Evolutionary conservation across 2,329 filamentous ascomycete genomes (phyloP).

Genomic region (Alternaria viburni): DNA sequence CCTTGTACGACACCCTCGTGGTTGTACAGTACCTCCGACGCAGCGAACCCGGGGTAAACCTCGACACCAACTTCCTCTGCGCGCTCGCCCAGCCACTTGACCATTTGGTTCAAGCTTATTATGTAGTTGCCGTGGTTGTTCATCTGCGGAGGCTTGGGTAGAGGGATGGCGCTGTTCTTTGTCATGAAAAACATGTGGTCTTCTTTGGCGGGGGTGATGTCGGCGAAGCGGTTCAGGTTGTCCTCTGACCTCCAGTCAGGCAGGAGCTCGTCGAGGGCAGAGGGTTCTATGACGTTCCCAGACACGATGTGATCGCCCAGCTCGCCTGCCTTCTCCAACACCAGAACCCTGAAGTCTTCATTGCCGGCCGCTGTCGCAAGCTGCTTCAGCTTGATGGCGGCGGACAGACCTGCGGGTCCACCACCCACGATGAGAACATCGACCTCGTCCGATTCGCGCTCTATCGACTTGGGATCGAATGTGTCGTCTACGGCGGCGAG

Average conservation of each 20-base stretch:
- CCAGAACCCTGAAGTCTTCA: conserved; percentile 90
- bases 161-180: conserved; percentile 74
- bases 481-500: conserved; percentile 49
- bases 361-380: conserved; percentile 93
- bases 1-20: conserved; percentile 87
- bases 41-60: conserved; percentile 94
- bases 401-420: conserved; percentile 90
- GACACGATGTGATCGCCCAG: conserved; percentile 94
- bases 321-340: conserved; percentile 95
- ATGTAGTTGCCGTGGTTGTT: conserved; percentile 98
- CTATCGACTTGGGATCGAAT: conserved; percentile 62
- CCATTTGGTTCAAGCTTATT: conserved; percentile 91
- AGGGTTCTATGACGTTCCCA: conserved; percentile 91
- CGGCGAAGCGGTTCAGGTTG: conserved; percentile 86
- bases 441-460: conserved; percentile 90
- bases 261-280: conserved; percentile 84
- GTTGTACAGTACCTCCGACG: conserved; percentile 88
- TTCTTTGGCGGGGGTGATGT: conserved; percentile 79
- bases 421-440: conserved; percentile 97
- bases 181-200: conserved; percentile 97
- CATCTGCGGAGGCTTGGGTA: conserved; percentile 95
- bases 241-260: conserved; percentile 91
- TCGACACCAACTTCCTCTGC: conserved; percentile 98
- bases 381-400: conserved; percentile 94
- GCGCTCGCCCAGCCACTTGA: conserved; percentile 92